Evolutionary conservation across 441 rosid species (phyloP), one percentile per base, ranked within the genome.

Genomic region (Adansonia grandidieri): DNA sequence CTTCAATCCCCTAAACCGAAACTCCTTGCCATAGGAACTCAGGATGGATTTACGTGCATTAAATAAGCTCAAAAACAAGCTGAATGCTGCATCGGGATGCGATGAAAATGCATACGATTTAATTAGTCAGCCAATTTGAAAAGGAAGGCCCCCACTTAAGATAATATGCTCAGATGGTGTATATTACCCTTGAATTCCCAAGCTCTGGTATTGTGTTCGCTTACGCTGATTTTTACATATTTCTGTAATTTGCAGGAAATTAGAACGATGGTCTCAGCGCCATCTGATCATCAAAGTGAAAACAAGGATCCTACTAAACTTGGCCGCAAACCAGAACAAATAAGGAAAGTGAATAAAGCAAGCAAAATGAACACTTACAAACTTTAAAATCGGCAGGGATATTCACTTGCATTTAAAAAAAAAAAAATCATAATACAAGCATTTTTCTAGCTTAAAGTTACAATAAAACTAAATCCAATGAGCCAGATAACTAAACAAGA

Each of bases 11-110:
- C 85, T 1, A 93, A 90, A 78, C 94, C 97, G 6, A 91, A 96
- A 84, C 93, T 94, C 77, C 92, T 93, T 56, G 85, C 91, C 1
- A 94, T 93, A 97, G 98, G 98, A 71, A 92, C 96, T 62, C 84
- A 82, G 6, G 98, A 94, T 51, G 96, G 98, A 22, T 93, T 94
- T 80, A 96, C 96, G 1, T 92, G 94, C 9, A 91, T 93, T 32
- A 86, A 82, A 78, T 98, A 37, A 94, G 90, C 91, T 96, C 48
- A 82, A 84, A 85, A 91, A 84, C 88, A 96, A 93, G 94, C 90
- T 93, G 62, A 85, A 79, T 20, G 73, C 88, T 70, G 92, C 97
- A 0, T 82, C 77, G 0, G 97, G 97, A 3, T 88, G 93, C 40
- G 40, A 37, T 37, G 40, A 37, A 37, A 37, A 37, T 37, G 5